phyloP scores from a whole-genome alignment of 148 eudicot genomes.

The Camellia japonica region DNA sequence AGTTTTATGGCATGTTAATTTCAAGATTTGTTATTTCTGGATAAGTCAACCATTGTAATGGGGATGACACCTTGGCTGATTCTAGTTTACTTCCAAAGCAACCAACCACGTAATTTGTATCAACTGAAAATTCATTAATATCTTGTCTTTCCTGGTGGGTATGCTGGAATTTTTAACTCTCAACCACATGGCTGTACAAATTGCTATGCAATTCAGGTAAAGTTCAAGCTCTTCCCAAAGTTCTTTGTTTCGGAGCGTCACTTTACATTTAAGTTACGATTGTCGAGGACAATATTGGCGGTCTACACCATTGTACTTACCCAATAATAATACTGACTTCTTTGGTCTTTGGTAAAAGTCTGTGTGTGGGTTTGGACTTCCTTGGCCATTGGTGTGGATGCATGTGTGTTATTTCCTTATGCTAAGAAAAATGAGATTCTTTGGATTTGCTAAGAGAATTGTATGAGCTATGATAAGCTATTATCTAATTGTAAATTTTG shows the following conservation, averaged over 20 bases:
- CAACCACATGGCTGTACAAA: neutral
- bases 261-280: neutral
- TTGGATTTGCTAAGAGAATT: conserved; percentile 1
- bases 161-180: neutral
- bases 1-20: neutral
- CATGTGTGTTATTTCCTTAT: neutral
- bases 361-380: neutral
- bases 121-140: neutral
- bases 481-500: neutral
- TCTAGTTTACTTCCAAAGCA: neutral
- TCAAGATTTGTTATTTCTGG: neutral
- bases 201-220: neutral
- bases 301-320: neutral
- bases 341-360: too few species aligned
- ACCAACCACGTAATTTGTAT: neutral
- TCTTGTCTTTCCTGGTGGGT: neutral
- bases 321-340: neutral
- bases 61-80: neutral
- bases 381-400: neutral
- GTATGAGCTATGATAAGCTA: neutral
- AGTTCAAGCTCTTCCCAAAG: neutral
- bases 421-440: neutral
- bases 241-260: neutral
- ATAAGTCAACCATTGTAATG: neutral
- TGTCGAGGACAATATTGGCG: neutral